Conservation (phyloP, 768 basidiomycete genomes). For the Pholiota conissans region DNA sequence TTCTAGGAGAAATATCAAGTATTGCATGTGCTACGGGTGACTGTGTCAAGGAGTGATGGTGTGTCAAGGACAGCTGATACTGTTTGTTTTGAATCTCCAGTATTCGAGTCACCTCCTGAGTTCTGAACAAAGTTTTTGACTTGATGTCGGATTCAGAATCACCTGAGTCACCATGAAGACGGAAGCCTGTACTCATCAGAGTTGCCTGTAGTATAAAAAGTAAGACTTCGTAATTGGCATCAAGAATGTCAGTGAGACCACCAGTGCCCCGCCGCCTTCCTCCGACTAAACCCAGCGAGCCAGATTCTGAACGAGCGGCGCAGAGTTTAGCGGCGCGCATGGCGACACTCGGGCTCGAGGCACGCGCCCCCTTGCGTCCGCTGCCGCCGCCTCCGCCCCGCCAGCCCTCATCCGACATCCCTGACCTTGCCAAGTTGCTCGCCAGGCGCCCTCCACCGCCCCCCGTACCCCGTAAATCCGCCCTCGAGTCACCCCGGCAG, state of each 20-base stretch:
- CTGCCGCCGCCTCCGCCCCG: neutral
- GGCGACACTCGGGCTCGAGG: neutral
- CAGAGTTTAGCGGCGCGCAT: neutral
- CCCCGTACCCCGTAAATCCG: constrained; percentile 13
- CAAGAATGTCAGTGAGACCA: neutral
- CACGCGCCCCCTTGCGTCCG: neutral
- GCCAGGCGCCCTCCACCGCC: constrained; percentile 37
- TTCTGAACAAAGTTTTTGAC: neutral
- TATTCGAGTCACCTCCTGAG: neutral
- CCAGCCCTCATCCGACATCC: neutral
- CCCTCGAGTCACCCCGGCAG: neutral
- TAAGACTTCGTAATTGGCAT: neutral
- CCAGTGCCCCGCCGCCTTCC: neutral
- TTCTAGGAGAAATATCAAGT: too few species aligned
- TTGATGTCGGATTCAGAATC: neutral
- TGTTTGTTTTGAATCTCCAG: too few species aligned
- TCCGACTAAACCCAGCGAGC: neutral
- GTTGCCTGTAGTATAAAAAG: neutral
- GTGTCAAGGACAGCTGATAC: too few species aligned
- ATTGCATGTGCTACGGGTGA: too few species aligned
- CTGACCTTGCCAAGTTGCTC: constrained; percentile 23
- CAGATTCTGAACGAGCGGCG: neutral
- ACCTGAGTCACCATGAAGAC: neutral
- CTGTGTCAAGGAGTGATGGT: too few species aligned
- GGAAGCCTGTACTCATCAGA: neutral